Evolutionary conservation across 805 yeast species (phyloP).

Genomic region (Blastobotrys chiropterorum): DNA sequence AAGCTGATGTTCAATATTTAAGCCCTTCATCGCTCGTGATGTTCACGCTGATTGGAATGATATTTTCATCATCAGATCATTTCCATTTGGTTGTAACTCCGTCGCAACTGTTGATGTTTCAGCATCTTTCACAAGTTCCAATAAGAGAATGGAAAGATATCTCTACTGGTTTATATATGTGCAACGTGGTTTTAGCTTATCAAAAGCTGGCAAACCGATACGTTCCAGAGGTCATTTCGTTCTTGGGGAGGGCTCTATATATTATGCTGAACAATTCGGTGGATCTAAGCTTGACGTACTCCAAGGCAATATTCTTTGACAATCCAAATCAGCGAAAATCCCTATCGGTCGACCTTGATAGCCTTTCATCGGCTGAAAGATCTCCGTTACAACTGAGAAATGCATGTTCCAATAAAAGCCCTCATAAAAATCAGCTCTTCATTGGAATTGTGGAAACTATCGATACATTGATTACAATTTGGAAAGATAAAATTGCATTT

Average conservation of each 20-base stretch:
- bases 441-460: background rate
- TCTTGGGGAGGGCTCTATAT: conserved; percentile 22
- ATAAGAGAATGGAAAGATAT: conserved; percentile 36
- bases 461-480: conserved; percentile 28
- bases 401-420: no score
- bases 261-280: no score
- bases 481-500: conserved; percentile 61
- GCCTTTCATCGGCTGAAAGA: no score
- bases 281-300: no score
- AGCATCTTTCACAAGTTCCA: conserved; percentile 52
- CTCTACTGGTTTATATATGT: conserved; percentile 59
- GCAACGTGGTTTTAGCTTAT: conserved; percentile 59
- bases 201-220: conserved; percentile 76
- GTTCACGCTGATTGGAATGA: conserved; percentile 62
- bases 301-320: no score
- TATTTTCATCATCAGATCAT: conserved; percentile 93
- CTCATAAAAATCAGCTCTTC: no score
- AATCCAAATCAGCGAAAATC: no score
- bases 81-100: conserved; percentile 91
- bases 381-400: no score
- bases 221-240: conserved; percentile 69
- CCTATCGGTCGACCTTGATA: no score
- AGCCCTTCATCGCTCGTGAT: conserved; percentile 54
- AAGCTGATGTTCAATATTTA: background rate
- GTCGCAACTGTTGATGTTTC: conserved; percentile 63